phyloP scores from a whole-genome alignment of 805 yeast species.

The Metschnikowia cubensis region DNA sequence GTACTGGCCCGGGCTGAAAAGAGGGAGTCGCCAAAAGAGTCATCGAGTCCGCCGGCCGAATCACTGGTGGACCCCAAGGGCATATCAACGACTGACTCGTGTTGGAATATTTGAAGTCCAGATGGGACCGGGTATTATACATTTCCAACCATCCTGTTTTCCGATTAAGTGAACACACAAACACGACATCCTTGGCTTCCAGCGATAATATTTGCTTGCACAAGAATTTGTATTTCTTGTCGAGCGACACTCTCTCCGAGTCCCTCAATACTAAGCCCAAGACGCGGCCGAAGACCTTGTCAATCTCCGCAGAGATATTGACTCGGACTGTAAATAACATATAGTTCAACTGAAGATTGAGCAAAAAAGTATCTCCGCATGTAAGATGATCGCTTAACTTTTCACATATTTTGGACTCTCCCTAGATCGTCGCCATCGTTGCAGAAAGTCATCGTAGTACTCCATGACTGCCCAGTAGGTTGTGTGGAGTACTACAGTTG shows the following conservation, averaged over 20 bases:
- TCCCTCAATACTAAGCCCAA: constrained; percentile 5
- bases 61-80: background rate
- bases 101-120: constrained; percentile 19
- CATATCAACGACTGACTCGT: background rate
- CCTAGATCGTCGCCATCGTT: too few species aligned
- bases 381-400: constrained; percentile 23
- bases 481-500: too few species aligned
- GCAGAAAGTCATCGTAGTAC: too few species aligned
- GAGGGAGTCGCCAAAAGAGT: background rate
- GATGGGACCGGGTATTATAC: constrained; percentile 29
- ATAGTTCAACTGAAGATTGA: constrained; percentile 36
- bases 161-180: constrained; percentile 35
- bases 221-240: constrained; percentile 6
- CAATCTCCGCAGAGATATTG: constrained; percentile 25
- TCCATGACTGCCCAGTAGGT: too few species aligned
- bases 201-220: background rate
- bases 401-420: constrained; percentile 26
- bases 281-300: constrained; percentile 9
- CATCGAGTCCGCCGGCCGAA: background rate
- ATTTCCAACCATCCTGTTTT: constrained; percentile 33
- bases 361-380: constrained; percentile 25
- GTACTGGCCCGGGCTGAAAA: background rate
- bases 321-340: constrained; percentile 32
- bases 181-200: constrained; percentile 9
- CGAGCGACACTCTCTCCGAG: constrained; percentile 1